Evolutionary conservation across 2,329 filamentous ascomycete species (phyloP).

Genomic region (Xylaria sp.): DNA sequence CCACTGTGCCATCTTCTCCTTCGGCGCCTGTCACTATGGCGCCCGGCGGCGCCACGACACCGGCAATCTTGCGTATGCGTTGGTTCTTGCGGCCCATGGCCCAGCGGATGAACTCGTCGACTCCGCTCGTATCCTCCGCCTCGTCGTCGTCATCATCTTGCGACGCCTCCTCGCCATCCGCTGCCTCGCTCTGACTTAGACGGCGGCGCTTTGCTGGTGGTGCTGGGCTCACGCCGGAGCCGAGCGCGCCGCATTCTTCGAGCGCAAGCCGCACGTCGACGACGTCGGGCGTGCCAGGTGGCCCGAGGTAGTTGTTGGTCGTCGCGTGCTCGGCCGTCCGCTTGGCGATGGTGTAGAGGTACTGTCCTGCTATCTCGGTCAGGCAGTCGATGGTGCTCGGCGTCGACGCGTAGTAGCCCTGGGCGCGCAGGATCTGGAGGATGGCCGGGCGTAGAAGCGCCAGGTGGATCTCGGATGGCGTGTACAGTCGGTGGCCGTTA

Average conservation of each 20-base stretch:
- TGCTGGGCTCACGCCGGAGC: constrained; percentile 62
- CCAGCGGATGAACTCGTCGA: constrained; percentile 82
- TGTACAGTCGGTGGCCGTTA: constrained; percentile 26
- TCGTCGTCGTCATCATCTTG: neutral
- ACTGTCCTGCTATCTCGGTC: constrained; percentile 84
- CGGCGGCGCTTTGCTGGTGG: constrained; percentile 20
- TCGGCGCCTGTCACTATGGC: constrained; percentile 37
- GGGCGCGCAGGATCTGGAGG: constrained; percentile 88
- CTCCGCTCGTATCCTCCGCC: constrained; percentile 73
- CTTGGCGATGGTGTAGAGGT: constrained; percentile 76
- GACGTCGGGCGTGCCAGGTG: constrained; percentile 65
- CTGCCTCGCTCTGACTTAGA: constrained; percentile 1
- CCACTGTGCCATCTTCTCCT: constrained; percentile 60
- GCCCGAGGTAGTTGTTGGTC: constrained; percentile 64
- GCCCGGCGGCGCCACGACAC: constrained; percentile 56
- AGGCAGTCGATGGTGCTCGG: constrained; percentile 84
- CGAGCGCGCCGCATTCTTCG: constrained; percentile 77
- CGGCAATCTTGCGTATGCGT: constrained; percentile 82
- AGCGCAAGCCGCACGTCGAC: constrained; percentile 86
- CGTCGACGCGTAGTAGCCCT: constrained; percentile 84
- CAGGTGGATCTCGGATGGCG: constrained; percentile 51
- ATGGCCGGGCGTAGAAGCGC: constrained; percentile 85
- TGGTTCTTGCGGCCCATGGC: constrained; percentile 73
- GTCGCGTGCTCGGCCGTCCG: constrained; percentile 73
- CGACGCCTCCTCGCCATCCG: neutral